Percentiles rank a stretch among this genome's conserved stretches.
Evolutionary conservation across 2,329 filamentous ascomycete genomes (phyloP).

Genomic region (Scytalidium lignicola): DNA sequence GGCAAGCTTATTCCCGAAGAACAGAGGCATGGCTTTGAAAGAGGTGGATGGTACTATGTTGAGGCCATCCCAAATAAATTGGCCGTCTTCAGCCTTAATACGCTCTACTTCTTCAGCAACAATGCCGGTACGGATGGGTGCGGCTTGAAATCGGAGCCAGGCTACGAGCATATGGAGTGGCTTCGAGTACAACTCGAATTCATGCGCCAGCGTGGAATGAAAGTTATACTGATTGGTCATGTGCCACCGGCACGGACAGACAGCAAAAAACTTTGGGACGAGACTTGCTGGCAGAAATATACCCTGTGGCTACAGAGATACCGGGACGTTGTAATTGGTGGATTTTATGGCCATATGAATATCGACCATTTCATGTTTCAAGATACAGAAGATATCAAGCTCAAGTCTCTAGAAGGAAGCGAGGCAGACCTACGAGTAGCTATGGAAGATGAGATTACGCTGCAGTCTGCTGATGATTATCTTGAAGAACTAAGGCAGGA

Average conservation of each 20-base stretch:
- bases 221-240: slow-evolving; percentile 90
- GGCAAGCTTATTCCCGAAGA: slow-evolving; percentile 81
- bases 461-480: slow-evolving; percentile 71
- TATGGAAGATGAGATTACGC: slow-evolving; percentile 52
- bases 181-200: slow-evolving; percentile 81
- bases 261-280: slow-evolving; percentile 86
- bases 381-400: slow-evolving; percentile 71
- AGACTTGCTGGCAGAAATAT: slow-evolving; percentile 98
- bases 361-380: slow-evolving; percentile 95
- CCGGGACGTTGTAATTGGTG: slow-evolving; percentile 78
- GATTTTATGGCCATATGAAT: slow-evolving; percentile 94
- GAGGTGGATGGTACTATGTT: slow-evolving; percentile 90
- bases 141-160: slow-evolving; percentile 70
- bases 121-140: slow-evolving; percentile 95
- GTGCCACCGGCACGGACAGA: slow-evolving; percentile 84
- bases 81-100: slow-evolving; percentile 91
- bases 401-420: slow-evolving; percentile 38
- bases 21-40: slow-evolving; percentile 84
- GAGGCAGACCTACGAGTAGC: slow-evolving; percentile 27
- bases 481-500: slow-evolving; percentile 67
- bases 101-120: slow-evolving; percentile 90
- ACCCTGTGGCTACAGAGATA: slow-evolving; percentile 86
- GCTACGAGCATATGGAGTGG: slow-evolving; percentile 96
- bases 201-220: slow-evolving; percentile 79
- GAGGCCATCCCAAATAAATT: slow-evolving; percentile 85